These are phyloP conservation scores for Tetrahymena malaccensis DNA, from an alignment of 73 alveolate species.

Conservation along the genomic window DNA sequence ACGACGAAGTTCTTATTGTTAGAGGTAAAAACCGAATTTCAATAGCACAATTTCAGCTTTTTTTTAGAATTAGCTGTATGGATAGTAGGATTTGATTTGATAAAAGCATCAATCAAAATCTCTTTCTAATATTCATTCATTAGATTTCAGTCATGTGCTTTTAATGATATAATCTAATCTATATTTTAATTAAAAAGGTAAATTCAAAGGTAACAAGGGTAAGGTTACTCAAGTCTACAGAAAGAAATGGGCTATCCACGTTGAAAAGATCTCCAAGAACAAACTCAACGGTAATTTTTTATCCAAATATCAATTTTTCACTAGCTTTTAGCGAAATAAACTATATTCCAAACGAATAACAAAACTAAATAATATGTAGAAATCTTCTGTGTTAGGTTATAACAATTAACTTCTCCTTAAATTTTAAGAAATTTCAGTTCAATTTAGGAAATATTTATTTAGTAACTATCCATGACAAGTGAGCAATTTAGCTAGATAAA, in stretches of 20 bases:
- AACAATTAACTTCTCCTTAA: neutral
- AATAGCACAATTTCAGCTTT: neutral
- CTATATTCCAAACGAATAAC: neutral
- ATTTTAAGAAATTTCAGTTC: neutral
- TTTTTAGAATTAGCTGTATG: neutral
- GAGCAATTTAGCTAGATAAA: neutral
- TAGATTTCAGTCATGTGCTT: neutral
- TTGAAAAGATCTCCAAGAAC: constrained; percentile 80
- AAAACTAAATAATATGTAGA: neutral
- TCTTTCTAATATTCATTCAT: neutral
- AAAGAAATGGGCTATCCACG: constrained; percentile 84
- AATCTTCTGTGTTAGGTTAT: neutral
- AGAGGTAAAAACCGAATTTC: constrained; percentile 30
- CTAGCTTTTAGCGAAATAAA: constrained; percentile 37
- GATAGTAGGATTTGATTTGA: neutral
- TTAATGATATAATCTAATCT: neutral
- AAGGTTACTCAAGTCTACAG: constrained; percentile 89
- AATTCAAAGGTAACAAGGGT: constrained; percentile 80
- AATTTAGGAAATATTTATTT: neutral
- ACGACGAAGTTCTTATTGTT: constrained; percentile 70
- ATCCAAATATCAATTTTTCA: constrained; percentile 37
- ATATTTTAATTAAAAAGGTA: constrained; percentile 53
- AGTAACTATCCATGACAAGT: neutral
- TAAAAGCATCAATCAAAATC: neutral
- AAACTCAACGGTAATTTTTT: constrained; percentile 64